Evolutionary conservation across 148 eudicot genomes (phyloP).

Genomic region (Euryodendron excelsum): DNA sequence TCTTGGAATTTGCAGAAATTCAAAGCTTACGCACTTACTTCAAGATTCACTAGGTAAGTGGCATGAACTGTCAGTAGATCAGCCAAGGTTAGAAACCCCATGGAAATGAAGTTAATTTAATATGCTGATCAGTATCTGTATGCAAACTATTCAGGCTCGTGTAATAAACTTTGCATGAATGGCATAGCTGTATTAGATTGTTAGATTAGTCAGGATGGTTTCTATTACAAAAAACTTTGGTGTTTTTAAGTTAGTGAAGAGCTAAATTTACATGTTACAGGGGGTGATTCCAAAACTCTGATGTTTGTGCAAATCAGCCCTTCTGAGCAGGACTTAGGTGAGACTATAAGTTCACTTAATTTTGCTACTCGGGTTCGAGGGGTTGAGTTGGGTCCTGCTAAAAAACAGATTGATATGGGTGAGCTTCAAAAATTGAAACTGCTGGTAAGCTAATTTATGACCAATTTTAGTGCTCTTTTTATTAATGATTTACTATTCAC

Average conservation of each 20-base stretch:
- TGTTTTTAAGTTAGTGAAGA: neutral
- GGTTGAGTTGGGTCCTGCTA: conserved; percentile 80
- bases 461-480: neutral
- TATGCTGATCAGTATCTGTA: neutral
- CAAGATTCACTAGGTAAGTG: conserved; percentile 83
- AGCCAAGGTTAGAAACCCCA: neutral
- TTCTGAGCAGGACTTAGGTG: conserved; percentile 68
- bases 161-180: conserved; percentile 12
- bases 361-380: conserved; percentile 88
- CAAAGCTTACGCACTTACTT: conserved; percentile 88
- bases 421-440: conserved; percentile 77
- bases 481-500: neutral
- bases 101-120: neutral
- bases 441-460: conserved; percentile 42
- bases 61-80: neutral
- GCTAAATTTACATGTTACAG: conserved; percentile 30
- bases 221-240: neutral
- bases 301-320: conserved; percentile 99
- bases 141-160: neutral
- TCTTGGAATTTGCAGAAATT: conserved; percentile 56
- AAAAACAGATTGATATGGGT: conserved; percentile 68
- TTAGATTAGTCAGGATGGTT: neutral
- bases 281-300: conserved; percentile 86
- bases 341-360: conserved; percentile 85
- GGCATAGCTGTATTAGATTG: conserved; percentile 24